Conservation (phyloP, 179 eudicot genomes). For the Drosera spatulata region DNA sequence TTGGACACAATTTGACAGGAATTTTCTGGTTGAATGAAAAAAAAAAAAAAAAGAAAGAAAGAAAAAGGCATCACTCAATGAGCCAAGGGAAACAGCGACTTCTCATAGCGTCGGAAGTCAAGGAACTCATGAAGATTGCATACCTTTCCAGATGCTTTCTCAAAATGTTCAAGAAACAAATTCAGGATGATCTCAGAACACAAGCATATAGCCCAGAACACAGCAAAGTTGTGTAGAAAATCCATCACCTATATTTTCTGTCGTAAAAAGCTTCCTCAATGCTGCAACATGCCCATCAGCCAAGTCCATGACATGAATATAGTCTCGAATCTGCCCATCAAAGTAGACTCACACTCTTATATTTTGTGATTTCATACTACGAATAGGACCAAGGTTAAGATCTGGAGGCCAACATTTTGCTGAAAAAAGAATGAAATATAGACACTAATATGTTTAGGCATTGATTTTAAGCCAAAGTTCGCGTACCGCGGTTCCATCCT, state of each 20-base stretch:
- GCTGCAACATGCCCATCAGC: constrained; percentile 91
- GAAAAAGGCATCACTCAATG: neutral
- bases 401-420: too few species aligned
- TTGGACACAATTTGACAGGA: constrained; percentile 57
- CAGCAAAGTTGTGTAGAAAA: neutral
- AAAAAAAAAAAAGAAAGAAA: too few species aligned
- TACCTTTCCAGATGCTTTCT: constrained; percentile 78
- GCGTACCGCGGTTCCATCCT: constrained; percentile 81
- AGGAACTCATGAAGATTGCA: neutral
- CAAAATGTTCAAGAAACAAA: constrained; percentile 17
- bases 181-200: too few species aligned
- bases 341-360: neutral
- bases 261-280: constrained; percentile 43
- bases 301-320: constrained; percentile 87
- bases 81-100: neutral
- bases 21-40: constrained; percentile 32
- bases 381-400: too few species aligned
- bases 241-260: constrained; percentile 32
- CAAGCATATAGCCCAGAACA: too few species aligned
- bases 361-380: neutral
- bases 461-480: too few species aligned
- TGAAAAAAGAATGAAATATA: too few species aligned
- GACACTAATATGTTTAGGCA: too few species aligned
- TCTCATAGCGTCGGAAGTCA: neutral
- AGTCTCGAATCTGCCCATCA: constrained; percentile 53